Conservation (phyloP, 768 basidiomycete genomes). For the Lentinus tigrinus region DNA sequence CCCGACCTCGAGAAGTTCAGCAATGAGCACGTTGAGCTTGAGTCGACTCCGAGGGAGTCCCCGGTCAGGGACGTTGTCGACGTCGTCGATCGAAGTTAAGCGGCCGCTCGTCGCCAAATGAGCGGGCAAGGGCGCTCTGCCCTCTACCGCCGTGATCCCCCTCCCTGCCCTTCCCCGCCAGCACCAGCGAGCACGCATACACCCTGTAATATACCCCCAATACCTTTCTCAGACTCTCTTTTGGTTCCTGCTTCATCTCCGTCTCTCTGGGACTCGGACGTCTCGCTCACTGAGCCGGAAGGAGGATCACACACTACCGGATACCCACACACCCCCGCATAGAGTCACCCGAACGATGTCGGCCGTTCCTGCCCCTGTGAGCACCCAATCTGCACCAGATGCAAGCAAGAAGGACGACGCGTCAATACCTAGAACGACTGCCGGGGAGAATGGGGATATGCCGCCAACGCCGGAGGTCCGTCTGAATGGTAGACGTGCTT, state of each 20-base stretch:
- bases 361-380: constrained; percentile 3
- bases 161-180: not conserved
- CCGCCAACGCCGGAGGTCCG: constrained; percentile 27
- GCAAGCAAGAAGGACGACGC: not conserved
- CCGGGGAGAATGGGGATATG: constrained; percentile 8
- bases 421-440: not conserved
- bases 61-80: not conserved
- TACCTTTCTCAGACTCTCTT: not conserved
- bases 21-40: not conserved
- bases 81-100: not conserved
- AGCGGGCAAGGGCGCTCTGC: constrained; percentile 12
- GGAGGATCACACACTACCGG: not conserved
- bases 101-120: not conserved
- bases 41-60: not conserved
- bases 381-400: not conserved
- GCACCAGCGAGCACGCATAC: constrained; percentile 1
- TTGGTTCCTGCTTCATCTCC: not conserved
- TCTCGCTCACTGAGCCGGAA: not conserved
- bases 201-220: constrained; percentile 14
- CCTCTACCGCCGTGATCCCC: constrained; percentile 6
- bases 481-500: constrained; percentile 26
- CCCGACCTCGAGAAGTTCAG: not conserved
- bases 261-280: not conserved
- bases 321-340: constrained; percentile 1
- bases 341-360: constrained; percentile 6